These are phyloP conservation scores for Ogataea ramenticola DNA, from an alignment of 805 yeast genomes.

Conservation along the genomic window DNA sequence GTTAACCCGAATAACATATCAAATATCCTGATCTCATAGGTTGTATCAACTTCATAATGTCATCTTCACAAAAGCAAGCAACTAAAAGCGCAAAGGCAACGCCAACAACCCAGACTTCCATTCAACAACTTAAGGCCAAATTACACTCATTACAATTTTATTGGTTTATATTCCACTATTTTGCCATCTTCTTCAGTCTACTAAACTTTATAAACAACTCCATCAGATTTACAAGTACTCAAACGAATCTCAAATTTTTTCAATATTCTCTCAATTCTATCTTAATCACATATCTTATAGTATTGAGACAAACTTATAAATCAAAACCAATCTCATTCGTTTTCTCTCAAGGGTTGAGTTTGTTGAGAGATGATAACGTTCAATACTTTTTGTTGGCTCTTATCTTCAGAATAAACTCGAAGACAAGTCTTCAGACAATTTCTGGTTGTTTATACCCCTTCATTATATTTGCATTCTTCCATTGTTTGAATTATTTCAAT, in stretches of 20 bases:
- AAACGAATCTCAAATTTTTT: conserved; percentile 29
- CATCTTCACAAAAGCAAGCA: not conserved
- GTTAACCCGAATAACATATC: too few relatives aligned
- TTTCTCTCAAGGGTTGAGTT: conserved; percentile 21
- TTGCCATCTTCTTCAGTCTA: conserved; percentile 36
- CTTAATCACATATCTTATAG: conserved; percentile 55
- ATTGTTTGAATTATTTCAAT: conserved; percentile 52
- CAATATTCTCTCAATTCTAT: conserved; percentile 41
- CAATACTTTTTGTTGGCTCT: conserved; percentile 48
- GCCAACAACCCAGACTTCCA: not conserved
- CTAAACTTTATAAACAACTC: conserved; percentile 35
- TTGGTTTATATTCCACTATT: conserved; percentile 62
- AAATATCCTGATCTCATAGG: not conserved
- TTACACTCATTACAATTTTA: conserved; percentile 51
- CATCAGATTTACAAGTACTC: conserved; percentile 25
- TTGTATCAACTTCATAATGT: not conserved
- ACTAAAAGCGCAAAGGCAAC: not conserved
- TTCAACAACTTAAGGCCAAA: not conserved
- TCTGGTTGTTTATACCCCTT: conserved; percentile 48
- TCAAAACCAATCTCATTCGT: conserved; percentile 25
- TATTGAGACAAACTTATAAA: conserved; percentile 51
- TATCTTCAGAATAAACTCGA: conserved; percentile 28
- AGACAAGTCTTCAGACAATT: conserved; percentile 15
- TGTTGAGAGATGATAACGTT: conserved; percentile 48
- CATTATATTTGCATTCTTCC: conserved; percentile 57